phyloP scores from a whole-genome alignment of 768 basidiomycete species.

The Leccinum disarticulatum region DNA sequence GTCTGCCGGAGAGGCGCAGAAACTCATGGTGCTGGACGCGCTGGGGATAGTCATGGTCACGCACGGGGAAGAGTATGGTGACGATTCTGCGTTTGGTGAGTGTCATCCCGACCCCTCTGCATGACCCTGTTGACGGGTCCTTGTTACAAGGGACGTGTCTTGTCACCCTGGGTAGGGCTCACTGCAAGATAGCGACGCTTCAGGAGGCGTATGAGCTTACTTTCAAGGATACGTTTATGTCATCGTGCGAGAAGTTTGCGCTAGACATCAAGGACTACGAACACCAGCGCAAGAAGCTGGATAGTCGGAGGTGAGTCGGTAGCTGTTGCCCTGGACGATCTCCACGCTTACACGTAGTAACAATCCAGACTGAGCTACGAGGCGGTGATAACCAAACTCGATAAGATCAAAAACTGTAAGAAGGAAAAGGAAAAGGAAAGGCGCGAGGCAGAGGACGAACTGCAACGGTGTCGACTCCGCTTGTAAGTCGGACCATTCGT shows the following conservation, averaged over 20 bases:
- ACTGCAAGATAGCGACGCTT: constrained; percentile 80
- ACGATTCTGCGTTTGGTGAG: constrained; percentile 71
- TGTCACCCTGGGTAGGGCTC: constrained; percentile 74
- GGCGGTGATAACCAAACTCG: constrained; percentile 66
- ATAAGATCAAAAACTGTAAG: constrained; percentile 67
- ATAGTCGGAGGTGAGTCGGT: constrained; percentile 67
- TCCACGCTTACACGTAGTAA: not conserved
- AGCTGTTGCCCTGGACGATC: not conserved
- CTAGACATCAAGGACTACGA: constrained; percentile 87
- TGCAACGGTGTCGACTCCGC: constrained; percentile 65
- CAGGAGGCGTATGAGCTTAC: constrained; percentile 80
- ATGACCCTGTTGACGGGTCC: not conserved
- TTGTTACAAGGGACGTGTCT: constrained; percentile 62
- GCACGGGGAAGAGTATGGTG: constrained; percentile 80
- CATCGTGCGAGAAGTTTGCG: constrained; percentile 60
- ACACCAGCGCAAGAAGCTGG: constrained; percentile 77
- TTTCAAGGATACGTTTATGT: constrained; percentile 71
- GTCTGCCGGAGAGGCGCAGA: constrained; percentile 59
- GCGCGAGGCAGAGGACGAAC: constrained; percentile 78
- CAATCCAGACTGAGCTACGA: constrained; percentile 68
- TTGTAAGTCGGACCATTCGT: constrained; percentile 53
- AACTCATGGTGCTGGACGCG: constrained; percentile 73
- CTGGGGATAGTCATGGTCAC: constrained; percentile 85
- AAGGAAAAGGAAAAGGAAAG: constrained; percentile 79
- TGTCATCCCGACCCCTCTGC: constrained; percentile 8